phyloP scores from a whole-genome alignment of 371 early-diverging fungal species.

The Pancytospora epiphaga region DNA sequence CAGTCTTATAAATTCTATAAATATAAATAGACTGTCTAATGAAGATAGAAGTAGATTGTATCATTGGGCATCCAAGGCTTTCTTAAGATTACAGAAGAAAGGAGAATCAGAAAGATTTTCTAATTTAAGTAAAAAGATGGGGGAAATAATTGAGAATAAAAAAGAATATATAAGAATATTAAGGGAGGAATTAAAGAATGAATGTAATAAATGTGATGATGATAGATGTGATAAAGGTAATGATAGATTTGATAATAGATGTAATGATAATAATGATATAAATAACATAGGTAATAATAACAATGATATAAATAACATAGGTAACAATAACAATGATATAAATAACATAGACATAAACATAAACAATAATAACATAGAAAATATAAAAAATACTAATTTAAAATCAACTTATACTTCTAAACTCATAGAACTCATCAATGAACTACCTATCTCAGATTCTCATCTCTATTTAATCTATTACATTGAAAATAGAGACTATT shows the following conservation, averaged over 20 bases:
- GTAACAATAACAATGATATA: neutral
- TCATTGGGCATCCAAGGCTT: constrained; percentile 11
- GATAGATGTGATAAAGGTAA: neutral
- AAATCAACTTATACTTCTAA: neutral
- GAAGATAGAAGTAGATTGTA: constrained; percentile 19
- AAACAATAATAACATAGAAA: neutral
- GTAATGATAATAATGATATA: too few species aligned
- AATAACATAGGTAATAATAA: constrained; percentile 3
- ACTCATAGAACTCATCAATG: neutral
- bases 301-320: constrained; percentile 1
- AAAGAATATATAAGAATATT: constrained; percentile 11
- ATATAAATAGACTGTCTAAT: constrained; percentile 6
- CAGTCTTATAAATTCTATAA: constrained; percentile 5
- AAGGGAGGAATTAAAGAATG: neutral
- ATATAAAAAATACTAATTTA: neutral
- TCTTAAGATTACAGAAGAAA: neutral
- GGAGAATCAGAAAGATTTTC: constrained; percentile 3
- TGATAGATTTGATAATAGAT: neutral
- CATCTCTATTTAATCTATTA: neutral
- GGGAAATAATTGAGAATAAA: constrained; percentile 15
- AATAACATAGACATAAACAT: neutral
- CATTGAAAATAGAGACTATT: neutral
- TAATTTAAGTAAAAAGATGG: constrained; percentile 1
- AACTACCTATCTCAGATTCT: neutral
- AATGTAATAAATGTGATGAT: neutral